Percentiles rank a stretch among this genome's conserved stretches.
Conservation (phyloP, 331 rosid genomes). For the Malus hybrid region DNA sequence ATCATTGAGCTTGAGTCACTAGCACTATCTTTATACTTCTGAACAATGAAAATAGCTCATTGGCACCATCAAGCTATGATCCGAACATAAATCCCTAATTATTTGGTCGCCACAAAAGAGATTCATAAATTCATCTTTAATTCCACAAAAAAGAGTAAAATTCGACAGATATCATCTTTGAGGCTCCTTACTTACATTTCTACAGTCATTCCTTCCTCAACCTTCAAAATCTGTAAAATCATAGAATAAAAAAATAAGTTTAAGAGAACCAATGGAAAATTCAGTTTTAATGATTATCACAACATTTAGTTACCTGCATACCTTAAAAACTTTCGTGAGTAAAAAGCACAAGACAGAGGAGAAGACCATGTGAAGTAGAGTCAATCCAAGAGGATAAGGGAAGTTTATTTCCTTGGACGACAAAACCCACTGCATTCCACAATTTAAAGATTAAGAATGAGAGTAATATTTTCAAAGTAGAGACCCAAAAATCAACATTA, state of each 20-base stretch:
- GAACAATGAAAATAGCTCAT: not conserved
- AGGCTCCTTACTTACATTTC: constrained; percentile 68
- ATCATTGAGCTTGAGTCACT: not conserved
- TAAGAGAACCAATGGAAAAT: not conserved
- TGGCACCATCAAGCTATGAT: not conserved
- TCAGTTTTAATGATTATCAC: not conserved
- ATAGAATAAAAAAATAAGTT: constrained; percentile 3
- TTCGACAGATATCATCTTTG: constrained; percentile 2
- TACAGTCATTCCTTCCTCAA: constrained; percentile 92
- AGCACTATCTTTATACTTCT: not conserved
- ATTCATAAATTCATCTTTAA: not conserved
- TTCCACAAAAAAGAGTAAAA: not conserved
- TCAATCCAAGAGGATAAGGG: constrained; percentile 94
- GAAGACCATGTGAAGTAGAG: constrained; percentile 96
- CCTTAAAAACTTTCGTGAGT: constrained; percentile 87
- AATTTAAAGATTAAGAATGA: not conserved
- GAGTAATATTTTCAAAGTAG: not conserved
- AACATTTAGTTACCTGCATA: constrained; percentile 8
- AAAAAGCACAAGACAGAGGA: constrained; percentile 82
- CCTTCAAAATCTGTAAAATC: constrained; percentile 70
- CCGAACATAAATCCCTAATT: not conserved
- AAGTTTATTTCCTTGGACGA: constrained; percentile 96
- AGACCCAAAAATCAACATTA: not conserved
- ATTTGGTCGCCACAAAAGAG: not conserved
- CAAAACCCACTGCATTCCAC: constrained; percentile 82